Evolutionary conservation across 768 basidiomycete species (phyloP), one percentile per base, ranked within the genome.

Genomic region (Trametes gibbosa): DNA sequence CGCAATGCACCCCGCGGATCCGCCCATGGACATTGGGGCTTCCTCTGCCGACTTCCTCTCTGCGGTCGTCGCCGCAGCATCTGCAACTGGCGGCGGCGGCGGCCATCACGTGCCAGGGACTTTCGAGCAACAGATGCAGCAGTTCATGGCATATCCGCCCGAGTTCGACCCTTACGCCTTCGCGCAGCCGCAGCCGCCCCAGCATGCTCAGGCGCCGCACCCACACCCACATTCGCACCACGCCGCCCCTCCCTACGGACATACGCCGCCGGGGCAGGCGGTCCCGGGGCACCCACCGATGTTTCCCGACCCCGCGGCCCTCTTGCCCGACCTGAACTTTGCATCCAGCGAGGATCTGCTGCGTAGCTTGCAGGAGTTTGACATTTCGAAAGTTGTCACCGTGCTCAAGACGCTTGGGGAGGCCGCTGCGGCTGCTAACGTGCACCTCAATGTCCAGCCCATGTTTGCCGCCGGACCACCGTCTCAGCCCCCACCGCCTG

Each of bases 321-420:
- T 63, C n/a, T 60, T 74, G 40, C 72, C 75, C 16, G 77, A 76
- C 24, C 67, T 79, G n/a, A 71, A 69, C 25, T 74, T 74, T 55
- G 77, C 78, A 13, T 86, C 86, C 24, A 88, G 83, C 65, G 90
- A 92, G 48, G 87, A 90, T 59, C 81, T 92, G 45, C 73, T 91
- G 43, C 87, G 85, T 34, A 84, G 83, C 12, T 72, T 92, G 49
- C 89, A 91, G 68, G 83, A 85, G 48, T 74, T 91, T 60, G 90
- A 92, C 64, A 76, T 87, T 56, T 78, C 85, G 51, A 89, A 85
- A 73, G 81, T 92, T 56, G 82, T 87, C 0, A 79, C 76, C 53
- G 86, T 84, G 12, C 76, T 92, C 57, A 86, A 83, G 69, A 81
- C 81, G 8, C 73, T 90, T 1, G 83, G 83, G 9, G 87, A 87